Conservation (phyloP, 345 rosid genomes). For the Erysimum cheiranthoides region DNA sequence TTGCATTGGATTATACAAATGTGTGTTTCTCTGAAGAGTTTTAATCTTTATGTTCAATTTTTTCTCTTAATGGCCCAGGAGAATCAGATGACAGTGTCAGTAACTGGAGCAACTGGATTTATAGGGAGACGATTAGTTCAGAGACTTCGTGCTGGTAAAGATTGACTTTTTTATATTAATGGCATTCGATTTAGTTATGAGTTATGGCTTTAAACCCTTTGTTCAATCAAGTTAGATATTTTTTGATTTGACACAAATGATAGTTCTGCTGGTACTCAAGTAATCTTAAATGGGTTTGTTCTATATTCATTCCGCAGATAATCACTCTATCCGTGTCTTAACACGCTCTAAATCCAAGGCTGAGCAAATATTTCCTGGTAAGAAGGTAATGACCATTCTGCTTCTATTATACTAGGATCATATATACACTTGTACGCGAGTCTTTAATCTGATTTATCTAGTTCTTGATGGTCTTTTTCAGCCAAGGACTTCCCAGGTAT, state of each 20-base stretch:
- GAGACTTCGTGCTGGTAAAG: slow-evolving; percentile 75
- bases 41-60: too few species aligned
- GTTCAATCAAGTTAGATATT: too few species aligned
- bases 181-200: neutral
- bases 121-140: slow-evolving; percentile 84
- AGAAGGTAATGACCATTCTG: slow-evolving; percentile 73
- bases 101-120: slow-evolving; percentile 97
- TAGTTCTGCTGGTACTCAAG: neutral
- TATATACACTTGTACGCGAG: neutral
- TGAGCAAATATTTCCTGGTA: slow-evolving; percentile 90
- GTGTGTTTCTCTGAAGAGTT: too few species aligned
- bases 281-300: neutral
- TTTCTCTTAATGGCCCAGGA: slow-evolving; percentile 36
- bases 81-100: slow-evolving; percentile 75
- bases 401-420: slow-evolving; percentile 28
- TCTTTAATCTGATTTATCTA: slow-evolving; percentile 33
- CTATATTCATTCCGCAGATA: slow-evolving; percentile 55
- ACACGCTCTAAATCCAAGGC: slow-evolving; percentile 92
- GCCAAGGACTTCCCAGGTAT: slow-evolving; percentile 76
- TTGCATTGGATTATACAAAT: neutral
- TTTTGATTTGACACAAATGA: too few species aligned
- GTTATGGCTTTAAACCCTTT: too few species aligned
- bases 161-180: neutral
- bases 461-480: slow-evolving; percentile 39
- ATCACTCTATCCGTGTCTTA: slow-evolving; percentile 70